These are phyloP conservation scores for Chloranthus sessilifolius DNA, from an alignment of 164 flowering plant genomes.

Conservation along the genomic window DNA sequence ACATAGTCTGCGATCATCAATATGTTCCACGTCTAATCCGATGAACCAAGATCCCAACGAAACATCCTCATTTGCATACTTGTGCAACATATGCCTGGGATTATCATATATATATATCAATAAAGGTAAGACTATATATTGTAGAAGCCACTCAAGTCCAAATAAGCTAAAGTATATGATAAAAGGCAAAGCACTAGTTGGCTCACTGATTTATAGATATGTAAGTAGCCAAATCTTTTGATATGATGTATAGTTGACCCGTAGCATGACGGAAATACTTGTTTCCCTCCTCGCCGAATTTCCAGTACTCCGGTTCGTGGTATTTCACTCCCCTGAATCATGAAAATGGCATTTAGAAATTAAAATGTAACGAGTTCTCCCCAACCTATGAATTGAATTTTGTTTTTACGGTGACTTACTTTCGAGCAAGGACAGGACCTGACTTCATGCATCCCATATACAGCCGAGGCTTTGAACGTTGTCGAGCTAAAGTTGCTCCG, in stretches of 20 bases:
- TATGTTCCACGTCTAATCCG: constrained; percentile 77
- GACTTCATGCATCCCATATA: constrained; percentile 89
- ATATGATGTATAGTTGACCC: constrained; percentile 73
- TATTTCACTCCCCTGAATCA: constrained; percentile 56
- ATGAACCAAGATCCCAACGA: constrained; percentile 88
- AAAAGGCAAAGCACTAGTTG: constrained; percentile 1
- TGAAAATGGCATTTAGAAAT: not conserved
- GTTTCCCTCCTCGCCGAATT: constrained; percentile 67
- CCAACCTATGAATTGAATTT: not conserved
- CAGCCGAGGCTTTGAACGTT: constrained; percentile 44
- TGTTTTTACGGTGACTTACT: constrained; percentile 29
- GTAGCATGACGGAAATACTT: constrained; percentile 75
- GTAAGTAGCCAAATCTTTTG: constrained; percentile 62
- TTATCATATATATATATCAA: constrained; percentile 2
- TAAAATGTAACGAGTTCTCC: not conserved
- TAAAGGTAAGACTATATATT: not conserved
- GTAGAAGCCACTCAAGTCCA: too few relatives aligned
- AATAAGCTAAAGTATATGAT: too few relatives aligned
- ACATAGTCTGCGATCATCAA: constrained; percentile 72
- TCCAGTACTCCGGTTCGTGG: constrained; percentile 77
- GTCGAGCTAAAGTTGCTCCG: constrained; percentile 34
- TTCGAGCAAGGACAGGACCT: constrained; percentile 63
- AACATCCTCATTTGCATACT: constrained; percentile 88
- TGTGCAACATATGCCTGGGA: constrained; percentile 67
- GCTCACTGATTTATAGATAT: constrained; percentile 54